These are phyloP conservation scores for Ormosia semicastrata DNA, from an alignment of 306 rosid genomes.

Conservation along the genomic window DNA sequence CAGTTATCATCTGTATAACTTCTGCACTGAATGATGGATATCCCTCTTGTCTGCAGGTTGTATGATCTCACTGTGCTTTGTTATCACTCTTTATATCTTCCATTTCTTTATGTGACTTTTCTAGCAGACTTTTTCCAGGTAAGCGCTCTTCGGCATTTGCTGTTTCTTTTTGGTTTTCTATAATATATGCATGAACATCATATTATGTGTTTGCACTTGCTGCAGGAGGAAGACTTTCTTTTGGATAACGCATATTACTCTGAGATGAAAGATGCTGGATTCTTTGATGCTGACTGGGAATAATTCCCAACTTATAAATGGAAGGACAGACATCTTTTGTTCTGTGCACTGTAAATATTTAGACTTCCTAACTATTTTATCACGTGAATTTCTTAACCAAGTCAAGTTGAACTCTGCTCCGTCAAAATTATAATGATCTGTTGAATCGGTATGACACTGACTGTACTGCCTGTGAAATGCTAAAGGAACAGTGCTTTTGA, in stretches of 20 bases:
- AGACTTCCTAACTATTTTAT: slow-evolving; percentile 44
- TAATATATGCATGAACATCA: neutral
- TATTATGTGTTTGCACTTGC: neutral
- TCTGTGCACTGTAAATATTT: slow-evolving; percentile 28
- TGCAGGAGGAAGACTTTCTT: slow-evolving; percentile 76
- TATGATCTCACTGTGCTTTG: slow-evolving; percentile 54
- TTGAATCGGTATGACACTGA: slow-evolving; percentile 13
- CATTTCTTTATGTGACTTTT: slow-evolving; percentile 62
- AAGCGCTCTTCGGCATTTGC: neutral
- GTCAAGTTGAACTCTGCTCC: slow-evolving; percentile 47
- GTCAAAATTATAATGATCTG: slow-evolving; percentile 29
- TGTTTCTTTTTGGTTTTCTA: neutral
- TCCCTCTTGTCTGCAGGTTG: slow-evolving; percentile 51
- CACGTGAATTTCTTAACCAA: slow-evolving; percentile 67
- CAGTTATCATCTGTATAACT: neutral
- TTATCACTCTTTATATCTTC: slow-evolving; percentile 72
- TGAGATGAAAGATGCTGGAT: slow-evolving; percentile 91
- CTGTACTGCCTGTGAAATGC: slow-evolving; percentile 37
- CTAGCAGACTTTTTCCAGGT: slow-evolving; percentile 78
- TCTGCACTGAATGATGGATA: slow-evolving; percentile 6
- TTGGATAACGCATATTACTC: slow-evolving; percentile 76
- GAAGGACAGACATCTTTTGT: neutral
- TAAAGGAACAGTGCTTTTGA: slow-evolving; percentile 38
- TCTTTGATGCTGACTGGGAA: slow-evolving; percentile 87
- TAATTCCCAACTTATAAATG: slow-evolving; percentile 36